phyloP scores from a whole-genome alignment of 768 basidiomycete genomes.

The Suillus decipiens region DNA sequence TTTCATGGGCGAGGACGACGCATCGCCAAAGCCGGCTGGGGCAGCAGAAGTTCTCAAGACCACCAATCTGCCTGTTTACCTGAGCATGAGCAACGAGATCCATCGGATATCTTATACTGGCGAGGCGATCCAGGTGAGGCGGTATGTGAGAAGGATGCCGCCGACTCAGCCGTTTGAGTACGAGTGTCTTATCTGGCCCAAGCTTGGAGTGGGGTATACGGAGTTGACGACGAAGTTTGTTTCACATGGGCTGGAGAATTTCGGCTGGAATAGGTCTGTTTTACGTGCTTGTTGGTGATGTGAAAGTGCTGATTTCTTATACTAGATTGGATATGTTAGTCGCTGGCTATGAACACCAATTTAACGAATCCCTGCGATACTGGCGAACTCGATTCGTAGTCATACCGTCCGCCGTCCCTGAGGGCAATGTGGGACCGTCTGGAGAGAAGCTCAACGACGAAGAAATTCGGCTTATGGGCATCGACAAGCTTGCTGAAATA shows the following conservation, averaged over 20 bases:
- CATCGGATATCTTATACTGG: slow-evolving; percentile 90
- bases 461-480: slow-evolving; percentile 85
- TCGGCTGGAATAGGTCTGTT: slow-evolving; percentile 81
- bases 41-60: slow-evolving; percentile 65
- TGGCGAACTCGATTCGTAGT: slow-evolving; percentile 95
- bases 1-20: slow-evolving; percentile 56
- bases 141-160: slow-evolving; percentile 78
- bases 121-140: slow-evolving; percentile 85
- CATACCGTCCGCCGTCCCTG: slow-evolving; percentile 76
- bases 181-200: slow-evolving; percentile 92
- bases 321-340: slow-evolving; percentile 81
- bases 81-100: slow-evolving; percentile 95
- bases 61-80: slow-evolving; percentile 74
- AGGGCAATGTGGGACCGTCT: slow-evolving; percentile 52
- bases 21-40: slow-evolving; percentile 56
- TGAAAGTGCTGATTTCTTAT: slow-evolving; percentile 1
- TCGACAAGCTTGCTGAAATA: slow-evolving; percentile 87
- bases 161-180: slow-evolving; percentile 69
- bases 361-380: slow-evolving; percentile 82
- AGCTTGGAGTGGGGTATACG: slow-evolving; percentile 84
- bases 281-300: slow-evolving; percentile 4
- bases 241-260: slow-evolving; percentile 78
- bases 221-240: slow-evolving; percentile 73
- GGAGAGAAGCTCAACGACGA: slow-evolving; percentile 83
- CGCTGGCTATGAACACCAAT: slow-evolving; percentile 77